phyloP scores from a whole-genome alignment of 495 filamentous ascomycete genomes.

The Bryoglossum gracile region DNA sequence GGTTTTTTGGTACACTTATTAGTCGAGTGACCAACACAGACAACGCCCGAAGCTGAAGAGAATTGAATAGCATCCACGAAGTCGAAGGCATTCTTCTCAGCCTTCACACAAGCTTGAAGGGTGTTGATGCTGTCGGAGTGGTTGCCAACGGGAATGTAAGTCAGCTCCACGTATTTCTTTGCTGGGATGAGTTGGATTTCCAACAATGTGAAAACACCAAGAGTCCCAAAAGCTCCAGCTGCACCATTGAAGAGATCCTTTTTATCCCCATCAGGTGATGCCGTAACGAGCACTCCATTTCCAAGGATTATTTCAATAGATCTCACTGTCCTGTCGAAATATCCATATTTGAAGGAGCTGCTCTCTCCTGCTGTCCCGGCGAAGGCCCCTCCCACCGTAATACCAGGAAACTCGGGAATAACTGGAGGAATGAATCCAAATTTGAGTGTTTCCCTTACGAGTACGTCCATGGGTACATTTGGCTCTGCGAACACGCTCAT shows the following conservation, averaged over 20 bases:
- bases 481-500: constrained; percentile 49
- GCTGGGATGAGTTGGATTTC: constrained; percentile 48
- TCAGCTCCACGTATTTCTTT: constrained; percentile 43
- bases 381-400: constrained; percentile 56
- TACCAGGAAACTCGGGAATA: constrained; percentile 55
- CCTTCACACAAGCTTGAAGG: constrained; percentile 27
- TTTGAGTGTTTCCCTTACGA: constrained; percentile 44
- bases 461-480: constrained; percentile 56
- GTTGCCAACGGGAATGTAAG: constrained; percentile 41
- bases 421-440: constrained; percentile 50
- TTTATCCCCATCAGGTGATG: constrained; percentile 24
- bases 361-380: constrained; percentile 54
- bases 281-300: constrained; percentile 41
- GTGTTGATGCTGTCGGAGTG: constrained; percentile 32
- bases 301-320: constrained; percentile 52
- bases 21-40: constrained; percentile 44
- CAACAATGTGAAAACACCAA: constrained; percentile 48
- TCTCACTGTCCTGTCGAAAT: constrained; percentile 48
- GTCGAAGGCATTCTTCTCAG: constrained; percentile 29
- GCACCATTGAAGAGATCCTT: constrained; percentile 43
- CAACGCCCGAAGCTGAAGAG: constrained; percentile 38
- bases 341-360: constrained; percentile 48
- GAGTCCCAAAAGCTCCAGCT: constrained; percentile 46
- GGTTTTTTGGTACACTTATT: constrained; percentile 23
- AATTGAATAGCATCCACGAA: constrained; percentile 44